Conservation (phyloP, 1,139 yeast genomes). For the Yamadazyma jaroonii region DNA sequence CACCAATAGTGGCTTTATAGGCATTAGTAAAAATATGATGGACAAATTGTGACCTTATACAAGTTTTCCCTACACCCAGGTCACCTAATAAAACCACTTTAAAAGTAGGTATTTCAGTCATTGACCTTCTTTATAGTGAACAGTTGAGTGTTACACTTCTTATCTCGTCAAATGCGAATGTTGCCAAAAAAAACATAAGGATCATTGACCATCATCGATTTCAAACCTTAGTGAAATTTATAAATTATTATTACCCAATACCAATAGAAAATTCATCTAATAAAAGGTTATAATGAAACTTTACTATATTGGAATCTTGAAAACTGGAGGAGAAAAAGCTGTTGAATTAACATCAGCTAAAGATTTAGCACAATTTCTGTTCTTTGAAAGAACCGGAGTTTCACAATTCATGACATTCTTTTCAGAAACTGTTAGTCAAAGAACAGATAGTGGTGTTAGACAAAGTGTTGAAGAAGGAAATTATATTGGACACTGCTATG, state of each 20-base stretch:
- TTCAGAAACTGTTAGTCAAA: slow-evolving; percentile 82
- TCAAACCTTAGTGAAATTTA: too few species aligned
- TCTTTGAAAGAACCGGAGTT: slow-evolving; percentile 76
- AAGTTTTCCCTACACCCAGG: slow-evolving; percentile 63
- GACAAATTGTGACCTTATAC: slow-evolving; percentile 55
- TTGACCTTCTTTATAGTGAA: background rate
- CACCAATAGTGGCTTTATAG: slow-evolving; percentile 62
- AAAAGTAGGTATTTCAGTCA: slow-evolving; percentile 16
- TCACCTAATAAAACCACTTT: slow-evolving; percentile 60
- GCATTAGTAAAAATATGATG: slow-evolving; percentile 58
- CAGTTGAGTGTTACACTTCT: background rate
- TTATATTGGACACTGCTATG: slow-evolving; percentile 89
- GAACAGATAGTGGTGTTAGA: slow-evolving; percentile 88
- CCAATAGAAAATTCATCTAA: background rate
- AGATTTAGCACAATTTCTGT: slow-evolving; percentile 82
- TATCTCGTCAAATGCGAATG: slow-evolving; percentile 1
- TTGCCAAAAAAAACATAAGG: background rate
- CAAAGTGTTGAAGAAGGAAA: slow-evolving; percentile 92
- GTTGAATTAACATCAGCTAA: slow-evolving; percentile 77
- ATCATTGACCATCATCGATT: slow-evolving; percentile 2
- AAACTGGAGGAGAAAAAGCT: slow-evolving; percentile 61
- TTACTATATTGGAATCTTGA: slow-evolving; percentile 82
- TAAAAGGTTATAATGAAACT: slow-evolving; percentile 64
- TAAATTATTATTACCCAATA: too few species aligned
- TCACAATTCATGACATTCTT: slow-evolving; percentile 94